Evolutionary conservation across 2,329 filamentous ascomycete genomes (phyloP).

Genomic region (Hypoxylon sp.): DNA sequence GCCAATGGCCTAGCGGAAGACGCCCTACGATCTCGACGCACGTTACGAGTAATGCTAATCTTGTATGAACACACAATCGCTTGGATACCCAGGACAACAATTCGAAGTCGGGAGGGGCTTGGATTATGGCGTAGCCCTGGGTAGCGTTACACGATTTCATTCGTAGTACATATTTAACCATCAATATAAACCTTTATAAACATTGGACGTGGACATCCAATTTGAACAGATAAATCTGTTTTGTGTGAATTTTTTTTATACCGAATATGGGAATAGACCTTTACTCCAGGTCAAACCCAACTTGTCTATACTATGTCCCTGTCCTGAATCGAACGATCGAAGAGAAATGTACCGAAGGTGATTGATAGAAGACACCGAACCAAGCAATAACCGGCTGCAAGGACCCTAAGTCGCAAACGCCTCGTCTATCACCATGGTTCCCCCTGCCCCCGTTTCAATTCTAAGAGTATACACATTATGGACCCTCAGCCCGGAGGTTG

Average conservation of each 20-base stretch:
- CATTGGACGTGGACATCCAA: conserved; percentile 2
- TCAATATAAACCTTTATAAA: conserved; percentile 18
- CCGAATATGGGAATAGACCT: conserved; percentile 11
- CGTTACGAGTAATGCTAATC: conserved; percentile 50
- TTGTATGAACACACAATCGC: conserved; percentile 46
- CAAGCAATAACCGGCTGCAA: conserved; percentile 22
- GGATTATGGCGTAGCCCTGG: conserved; percentile 7
- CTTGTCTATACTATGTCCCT: conserved; percentile 24
- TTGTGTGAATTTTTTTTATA: conserved; percentile 15
- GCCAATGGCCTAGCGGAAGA: conserved; percentile 15
- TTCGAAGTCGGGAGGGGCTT: conserved; percentile 13
- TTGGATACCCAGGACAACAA: conserved; percentile 32
- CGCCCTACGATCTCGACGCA: conserved; percentile 39
- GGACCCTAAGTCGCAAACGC: conserved; percentile 33
- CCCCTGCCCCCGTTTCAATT: conserved; percentile 16
- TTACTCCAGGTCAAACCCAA: conserved; percentile 20
- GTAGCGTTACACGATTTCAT: conserved; percentile 16
- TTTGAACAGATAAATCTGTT: conserved; percentile 17
- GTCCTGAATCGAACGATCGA: conserved; percentile 16
- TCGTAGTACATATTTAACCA: conserved; percentile 25
- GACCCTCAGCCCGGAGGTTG: conserved; percentile 15
- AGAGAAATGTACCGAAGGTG: conserved; percentile 17
- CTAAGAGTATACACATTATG: conserved; percentile 29
- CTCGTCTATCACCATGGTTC: conserved; percentile 33
- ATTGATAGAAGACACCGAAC: conserved; percentile 4